Conservation (phyloP, 2,329 filamentous ascomycete genomes). For the Sphaerostilbella broomeana region DNA sequence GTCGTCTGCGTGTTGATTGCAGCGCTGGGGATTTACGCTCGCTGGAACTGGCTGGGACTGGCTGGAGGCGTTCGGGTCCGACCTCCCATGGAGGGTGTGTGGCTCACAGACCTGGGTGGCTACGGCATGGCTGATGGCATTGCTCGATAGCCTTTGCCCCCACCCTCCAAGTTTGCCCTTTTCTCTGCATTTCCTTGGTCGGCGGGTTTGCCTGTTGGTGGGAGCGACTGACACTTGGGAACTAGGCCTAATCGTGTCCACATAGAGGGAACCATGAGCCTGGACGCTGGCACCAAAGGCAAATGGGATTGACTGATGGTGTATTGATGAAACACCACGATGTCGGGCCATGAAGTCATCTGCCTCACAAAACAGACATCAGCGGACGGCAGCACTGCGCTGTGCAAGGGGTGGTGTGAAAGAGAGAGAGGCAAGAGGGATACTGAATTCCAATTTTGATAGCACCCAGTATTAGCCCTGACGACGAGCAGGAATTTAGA, state of each 20-base stretch:
- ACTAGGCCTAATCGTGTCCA: neutral
- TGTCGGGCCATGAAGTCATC: slow-evolving; percentile 1
- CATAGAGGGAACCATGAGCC: neutral
- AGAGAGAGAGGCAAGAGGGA: too few relatives aligned
- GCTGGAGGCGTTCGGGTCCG: slow-evolving; percentile 2
- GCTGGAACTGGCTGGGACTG: slow-evolving; percentile 7
- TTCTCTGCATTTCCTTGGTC: too few relatives aligned
- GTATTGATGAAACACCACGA: slow-evolving; percentile 1
- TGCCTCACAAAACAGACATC: neutral
- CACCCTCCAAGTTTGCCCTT: too few relatives aligned
- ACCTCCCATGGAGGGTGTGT: neutral
- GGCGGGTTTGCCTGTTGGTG: too few relatives aligned
- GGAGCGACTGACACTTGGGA: neutral
- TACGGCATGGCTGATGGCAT: neutral
- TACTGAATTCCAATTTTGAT: too few relatives aligned
- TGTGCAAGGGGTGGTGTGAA: too few relatives aligned
- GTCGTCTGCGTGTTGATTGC: neutral
- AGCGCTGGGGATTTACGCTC: neutral
- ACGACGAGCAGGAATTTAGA: too few relatives aligned
- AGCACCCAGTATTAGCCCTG: too few relatives aligned
- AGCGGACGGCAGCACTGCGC: neutral
- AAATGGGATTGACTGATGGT: neutral
- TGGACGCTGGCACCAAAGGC: neutral
- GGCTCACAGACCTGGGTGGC: slow-evolving; percentile 3
- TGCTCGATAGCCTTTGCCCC: neutral